Conservation (phyloP, 164 flowering plant species). For the Pachysandra terminalis region DNA sequence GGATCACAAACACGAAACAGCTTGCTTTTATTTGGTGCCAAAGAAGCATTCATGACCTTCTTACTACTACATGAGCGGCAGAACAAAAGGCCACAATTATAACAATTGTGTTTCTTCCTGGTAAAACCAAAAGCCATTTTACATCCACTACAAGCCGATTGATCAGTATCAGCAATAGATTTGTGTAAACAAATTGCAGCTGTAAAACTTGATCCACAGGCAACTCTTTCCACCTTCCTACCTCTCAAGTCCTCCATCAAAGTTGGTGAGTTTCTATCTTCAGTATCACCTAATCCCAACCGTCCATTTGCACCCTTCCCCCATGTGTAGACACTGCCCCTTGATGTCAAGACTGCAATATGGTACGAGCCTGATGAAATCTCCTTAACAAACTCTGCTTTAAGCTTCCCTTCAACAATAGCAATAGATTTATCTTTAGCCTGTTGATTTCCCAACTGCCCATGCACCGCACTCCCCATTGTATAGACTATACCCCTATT, state of each 20-base stretch:
- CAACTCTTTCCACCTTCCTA: slow-evolving; percentile 44
- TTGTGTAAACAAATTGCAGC: slow-evolving; percentile 61
- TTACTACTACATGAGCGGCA: slow-evolving; percentile 59
- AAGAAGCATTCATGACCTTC: slow-evolving; percentile 47
- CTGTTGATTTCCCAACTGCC: slow-evolving; percentile 59
- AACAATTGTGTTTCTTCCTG: slow-evolving; percentile 63
- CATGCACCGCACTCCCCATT: slow-evolving; percentile 60
- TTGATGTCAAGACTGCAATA: slow-evolving; percentile 52
- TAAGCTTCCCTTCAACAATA: slow-evolving; percentile 59
- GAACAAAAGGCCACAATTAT: slow-evolving; percentile 61
- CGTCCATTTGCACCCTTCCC: slow-evolving; percentile 66
- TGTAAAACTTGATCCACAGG: slow-evolving; percentile 58
- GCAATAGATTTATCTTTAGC: slow-evolving; percentile 44
- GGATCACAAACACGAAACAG: slow-evolving; percentile 62
- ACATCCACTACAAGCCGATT: slow-evolving; percentile 54
- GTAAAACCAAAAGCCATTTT: slow-evolving; percentile 50
- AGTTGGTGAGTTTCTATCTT: slow-evolving; percentile 49
- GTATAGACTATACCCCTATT: slow-evolving; percentile 52
- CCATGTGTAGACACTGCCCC: slow-evolving; percentile 60
- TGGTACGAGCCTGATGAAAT: slow-evolving; percentile 64
- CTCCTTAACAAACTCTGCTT: slow-evolving; percentile 44
- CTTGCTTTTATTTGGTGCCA: slow-evolving; percentile 52
- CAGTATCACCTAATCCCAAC: slow-evolving; percentile 55
- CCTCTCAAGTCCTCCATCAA: slow-evolving; percentile 58
- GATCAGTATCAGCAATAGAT: slow-evolving; percentile 48